Percentiles rank a stretch among this genome's conserved stretches.
These are phyloP conservation scores for Scenedesmus sp. DNA, from an alignment of 163 green algal genomes.

Conservation along the genomic window DNA sequence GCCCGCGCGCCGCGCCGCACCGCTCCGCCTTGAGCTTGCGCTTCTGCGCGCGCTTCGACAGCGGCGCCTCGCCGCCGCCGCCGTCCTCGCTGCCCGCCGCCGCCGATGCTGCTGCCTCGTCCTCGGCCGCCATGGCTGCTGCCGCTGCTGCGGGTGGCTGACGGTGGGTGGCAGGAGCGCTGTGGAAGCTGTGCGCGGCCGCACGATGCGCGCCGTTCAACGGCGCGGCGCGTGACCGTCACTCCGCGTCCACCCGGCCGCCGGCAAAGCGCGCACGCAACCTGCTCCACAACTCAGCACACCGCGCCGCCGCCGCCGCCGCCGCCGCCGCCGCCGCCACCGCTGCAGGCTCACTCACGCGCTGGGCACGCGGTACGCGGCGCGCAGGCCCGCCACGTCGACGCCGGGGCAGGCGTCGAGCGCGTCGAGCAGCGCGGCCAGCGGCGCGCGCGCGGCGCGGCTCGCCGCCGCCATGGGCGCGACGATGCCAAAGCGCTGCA, in stretches of 20 bases:
- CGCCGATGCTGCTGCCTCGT: background rate
- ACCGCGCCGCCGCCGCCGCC: too few species aligned
- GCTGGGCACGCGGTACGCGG: background rate
- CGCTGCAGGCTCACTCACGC: too few species aligned
- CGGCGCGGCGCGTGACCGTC: too few species aligned
- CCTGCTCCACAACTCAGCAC: too few species aligned
- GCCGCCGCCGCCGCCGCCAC: too few species aligned
- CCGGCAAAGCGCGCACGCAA: too few species aligned
- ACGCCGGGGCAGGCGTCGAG: background rate
- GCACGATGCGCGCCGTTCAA: too few species aligned
- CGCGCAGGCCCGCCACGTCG: background rate
- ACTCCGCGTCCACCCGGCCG: too few species aligned
- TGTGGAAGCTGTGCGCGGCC: too few species aligned
- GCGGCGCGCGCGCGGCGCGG: background rate
- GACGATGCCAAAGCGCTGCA: conserved; percentile 27
- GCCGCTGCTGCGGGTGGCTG: too few species aligned
- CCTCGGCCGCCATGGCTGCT: background rate
- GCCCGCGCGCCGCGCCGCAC: background rate
- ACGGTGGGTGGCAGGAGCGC: too few species aligned
- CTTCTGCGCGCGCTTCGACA: conserved; percentile 34
- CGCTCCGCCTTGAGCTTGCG: conserved; percentile 21
- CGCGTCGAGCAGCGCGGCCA: conserved; percentile 18
- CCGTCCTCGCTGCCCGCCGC: background rate
- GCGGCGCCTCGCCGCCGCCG: background rate
- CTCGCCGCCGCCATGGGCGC: background rate